Evolutionary conservation across 2,329 filamentous ascomycete species (phyloP).

Genomic region (Dactylellina leptospora): DNA sequence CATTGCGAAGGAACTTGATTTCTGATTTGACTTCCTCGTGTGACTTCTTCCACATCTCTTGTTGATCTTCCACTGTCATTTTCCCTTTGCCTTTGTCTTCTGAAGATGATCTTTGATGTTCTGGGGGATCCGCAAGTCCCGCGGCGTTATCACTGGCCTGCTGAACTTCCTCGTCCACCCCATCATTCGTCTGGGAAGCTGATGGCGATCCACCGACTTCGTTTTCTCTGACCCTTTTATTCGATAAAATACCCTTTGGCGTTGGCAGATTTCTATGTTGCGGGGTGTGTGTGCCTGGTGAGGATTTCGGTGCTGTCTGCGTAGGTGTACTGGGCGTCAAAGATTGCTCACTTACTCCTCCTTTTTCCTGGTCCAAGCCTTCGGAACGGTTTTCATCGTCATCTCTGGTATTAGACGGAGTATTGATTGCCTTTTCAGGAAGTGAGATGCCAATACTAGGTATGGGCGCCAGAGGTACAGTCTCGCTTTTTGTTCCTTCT

Average conservation of each 20-base stretch:
- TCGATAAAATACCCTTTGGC: not conserved
- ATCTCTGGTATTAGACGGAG: too few relatives aligned
- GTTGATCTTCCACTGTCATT: conserved; percentile 11
- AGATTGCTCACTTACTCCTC: too few relatives aligned
- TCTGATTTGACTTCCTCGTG: not conserved
- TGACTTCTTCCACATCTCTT: not conserved
- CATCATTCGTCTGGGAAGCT: too few relatives aligned
- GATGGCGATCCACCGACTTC: too few relatives aligned
- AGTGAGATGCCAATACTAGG: not conserved
- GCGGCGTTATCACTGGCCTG: not conserved
- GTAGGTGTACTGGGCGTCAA: not conserved
- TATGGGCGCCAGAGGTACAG: too few relatives aligned
- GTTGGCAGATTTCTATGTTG: not conserved
- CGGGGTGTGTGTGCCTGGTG: not conserved
- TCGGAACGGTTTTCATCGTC: too few relatives aligned
- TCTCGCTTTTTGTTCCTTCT: too few relatives aligned
- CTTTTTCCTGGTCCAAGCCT: too few relatives aligned
- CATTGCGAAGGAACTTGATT: conserved; percentile 7
- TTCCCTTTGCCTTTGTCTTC: conserved; percentile 8
- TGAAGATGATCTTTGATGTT: not conserved
- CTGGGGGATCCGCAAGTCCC: not conserved
- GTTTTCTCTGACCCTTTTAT: not conserved
- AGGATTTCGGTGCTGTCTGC: too few relatives aligned
- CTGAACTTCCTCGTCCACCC: not conserved
- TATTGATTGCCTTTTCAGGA: too few relatives aligned